A percentile compares a stretch with the other conserved stretches of the same genome.
Conservation (phyloP, 257 asterid genomes). For the Solanum paucissectum region DNA sequence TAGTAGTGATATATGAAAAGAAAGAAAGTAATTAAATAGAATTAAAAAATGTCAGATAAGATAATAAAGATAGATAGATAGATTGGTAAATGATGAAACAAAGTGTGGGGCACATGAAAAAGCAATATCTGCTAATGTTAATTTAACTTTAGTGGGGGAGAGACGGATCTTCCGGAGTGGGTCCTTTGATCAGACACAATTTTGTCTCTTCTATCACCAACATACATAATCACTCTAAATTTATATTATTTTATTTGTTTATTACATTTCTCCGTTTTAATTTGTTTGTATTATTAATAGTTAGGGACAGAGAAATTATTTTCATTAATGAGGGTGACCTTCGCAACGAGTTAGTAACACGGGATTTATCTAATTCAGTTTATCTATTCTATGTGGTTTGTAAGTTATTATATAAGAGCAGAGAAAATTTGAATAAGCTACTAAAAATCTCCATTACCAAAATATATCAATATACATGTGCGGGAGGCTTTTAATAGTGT, state of each 20-base stretch:
- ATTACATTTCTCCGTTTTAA: too few relatives aligned
- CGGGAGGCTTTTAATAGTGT: neutral
- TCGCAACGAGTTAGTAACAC: too few relatives aligned
- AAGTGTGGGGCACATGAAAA: conserved; percentile 3
- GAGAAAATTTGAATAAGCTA: too few relatives aligned
- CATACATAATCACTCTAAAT: neutral
- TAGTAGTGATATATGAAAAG: neutral
- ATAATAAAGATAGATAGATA: conserved; percentile 1
- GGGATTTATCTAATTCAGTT: too few relatives aligned
- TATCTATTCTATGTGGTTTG: fast-evolving
- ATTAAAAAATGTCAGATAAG: conserved; percentile 3
- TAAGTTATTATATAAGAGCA: too few relatives aligned
- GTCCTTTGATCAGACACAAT: conserved; percentile 13
- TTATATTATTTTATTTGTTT: neutral
- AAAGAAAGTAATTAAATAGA: neutral
- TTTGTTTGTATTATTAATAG: too few relatives aligned
- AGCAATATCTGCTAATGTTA: neutral
- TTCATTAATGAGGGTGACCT: too few relatives aligned
- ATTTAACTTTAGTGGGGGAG: conserved; percentile 3
- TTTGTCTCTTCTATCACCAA: conserved; percentile 15
- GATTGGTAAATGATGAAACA: neutral
- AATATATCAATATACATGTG: neutral
- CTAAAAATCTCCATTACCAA: too few relatives aligned
- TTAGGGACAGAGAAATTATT: too few relatives aligned
- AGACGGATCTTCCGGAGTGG: conserved; percentile 18